phyloP scores from a whole-genome alignment of 306 rosid genomes.

The Vachellia pachyceras region DNA sequence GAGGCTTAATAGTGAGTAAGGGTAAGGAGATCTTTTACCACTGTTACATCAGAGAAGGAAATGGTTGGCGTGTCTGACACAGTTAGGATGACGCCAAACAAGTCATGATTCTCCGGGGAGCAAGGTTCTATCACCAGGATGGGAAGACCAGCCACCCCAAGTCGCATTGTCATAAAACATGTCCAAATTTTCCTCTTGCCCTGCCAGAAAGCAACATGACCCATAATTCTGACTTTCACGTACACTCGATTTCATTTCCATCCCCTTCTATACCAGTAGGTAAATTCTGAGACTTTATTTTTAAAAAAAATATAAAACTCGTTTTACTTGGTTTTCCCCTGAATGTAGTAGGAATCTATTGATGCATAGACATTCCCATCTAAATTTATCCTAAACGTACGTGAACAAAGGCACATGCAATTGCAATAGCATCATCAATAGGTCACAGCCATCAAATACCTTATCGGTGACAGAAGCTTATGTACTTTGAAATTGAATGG shows the following conservation, averaged over 20 bases:
- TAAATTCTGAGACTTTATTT: not conserved
- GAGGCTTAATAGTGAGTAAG: not conserved
- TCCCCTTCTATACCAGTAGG: not conserved
- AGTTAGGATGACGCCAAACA: conserved; percentile 29
- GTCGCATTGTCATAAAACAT: not conserved
- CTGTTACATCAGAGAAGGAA: not conserved
- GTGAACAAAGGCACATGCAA: not conserved
- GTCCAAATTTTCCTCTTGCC: not conserved
- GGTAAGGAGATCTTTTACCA: not conserved
- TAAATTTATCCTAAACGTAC: not conserved
- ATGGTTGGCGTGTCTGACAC: conserved; percentile 27
- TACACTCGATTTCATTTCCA: not conserved
- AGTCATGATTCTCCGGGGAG: conserved; percentile 32
- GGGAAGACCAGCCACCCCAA: not conserved
- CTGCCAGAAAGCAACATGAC: not conserved
- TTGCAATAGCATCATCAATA: not conserved
- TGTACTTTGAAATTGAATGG: not conserved
- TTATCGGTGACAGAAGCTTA: not conserved
- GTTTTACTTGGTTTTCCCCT: no score
- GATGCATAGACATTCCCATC: not conserved
- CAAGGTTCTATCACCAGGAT: conserved; percentile 25
- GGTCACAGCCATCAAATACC: not conserved
- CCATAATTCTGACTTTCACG: not conserved
- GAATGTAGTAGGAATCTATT: not conserved
- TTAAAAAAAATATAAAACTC: no score